Evolutionary conservation across 2,329 filamentous ascomycete species (phyloP).

Genomic region (Aspergillus neoniger): DNA sequence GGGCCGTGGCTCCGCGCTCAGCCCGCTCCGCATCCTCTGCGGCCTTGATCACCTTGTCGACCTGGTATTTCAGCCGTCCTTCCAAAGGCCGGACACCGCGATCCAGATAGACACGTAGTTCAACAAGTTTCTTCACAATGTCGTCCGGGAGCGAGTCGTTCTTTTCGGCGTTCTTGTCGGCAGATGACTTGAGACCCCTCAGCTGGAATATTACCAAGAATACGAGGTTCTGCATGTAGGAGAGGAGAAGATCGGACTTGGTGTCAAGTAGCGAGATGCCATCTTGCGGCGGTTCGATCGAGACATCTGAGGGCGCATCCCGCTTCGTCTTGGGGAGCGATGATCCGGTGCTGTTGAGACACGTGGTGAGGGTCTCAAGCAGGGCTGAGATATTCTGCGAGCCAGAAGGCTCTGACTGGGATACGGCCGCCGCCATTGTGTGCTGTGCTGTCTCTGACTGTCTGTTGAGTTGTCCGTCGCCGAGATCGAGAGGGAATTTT

Average conservation of each 20-base stretch:
- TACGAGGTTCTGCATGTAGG: constrained; percentile 91
- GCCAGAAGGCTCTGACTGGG: constrained; percentile 23
- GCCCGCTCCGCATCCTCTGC: constrained; percentile 59
- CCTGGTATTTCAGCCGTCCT: constrained; percentile 87
- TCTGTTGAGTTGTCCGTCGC: not conserved
- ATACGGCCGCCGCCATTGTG: constrained; percentile 30
- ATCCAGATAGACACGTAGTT: constrained; percentile 88
- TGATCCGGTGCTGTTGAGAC: constrained; percentile 35
- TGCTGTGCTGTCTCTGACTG: constrained; percentile 6
- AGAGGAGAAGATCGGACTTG: constrained; percentile 96
- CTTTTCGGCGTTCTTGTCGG: constrained; percentile 33
- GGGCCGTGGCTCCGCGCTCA: constrained; percentile 28
- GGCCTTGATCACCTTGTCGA: constrained; percentile 88
- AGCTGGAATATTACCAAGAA: constrained; percentile 83
- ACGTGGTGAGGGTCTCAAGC: constrained; percentile 38
- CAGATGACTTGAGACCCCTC: constrained; percentile 53
- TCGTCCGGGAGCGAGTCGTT: constrained; percentile 59
- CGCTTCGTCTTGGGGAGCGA: constrained; percentile 38
- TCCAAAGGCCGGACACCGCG: constrained; percentile 89
- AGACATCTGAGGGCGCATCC: constrained; percentile 58
- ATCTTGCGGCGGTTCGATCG: constrained; percentile 73
- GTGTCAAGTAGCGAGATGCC: constrained; percentile 93
- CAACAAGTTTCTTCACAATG: constrained; percentile 82
- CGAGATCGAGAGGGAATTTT: constrained; percentile 21
- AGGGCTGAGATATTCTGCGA: constrained; percentile 31